phyloP scores from a whole-genome alignment of 768 basidiomycete genomes.

The Ephemerocybe angulata region DNA sequence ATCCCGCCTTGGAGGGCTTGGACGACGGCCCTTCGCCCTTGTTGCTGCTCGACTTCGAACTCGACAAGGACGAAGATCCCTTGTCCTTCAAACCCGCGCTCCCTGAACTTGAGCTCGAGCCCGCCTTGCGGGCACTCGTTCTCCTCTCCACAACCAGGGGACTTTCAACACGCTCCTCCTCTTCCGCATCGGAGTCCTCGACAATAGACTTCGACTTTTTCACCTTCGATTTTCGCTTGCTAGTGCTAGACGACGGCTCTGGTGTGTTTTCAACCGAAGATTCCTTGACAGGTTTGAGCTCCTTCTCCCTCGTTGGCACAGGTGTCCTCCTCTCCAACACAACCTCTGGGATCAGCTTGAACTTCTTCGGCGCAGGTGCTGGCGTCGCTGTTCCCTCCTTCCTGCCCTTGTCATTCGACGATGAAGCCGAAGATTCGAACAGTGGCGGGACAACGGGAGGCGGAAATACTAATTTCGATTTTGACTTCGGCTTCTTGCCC shows the following conservation, averaged over 20 bases:
- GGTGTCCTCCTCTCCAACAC: slow-evolving; percentile 10
- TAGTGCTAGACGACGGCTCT: too few species aligned
- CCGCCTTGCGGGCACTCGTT: too few species aligned
- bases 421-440: not conserved
- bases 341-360: slow-evolving; percentile 15
- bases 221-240: not conserved
- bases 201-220: not conserved
- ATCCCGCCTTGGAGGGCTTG: too few species aligned
- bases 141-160: too few species aligned
- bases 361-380: slow-evolving; percentile 6
- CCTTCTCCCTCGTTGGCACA: not conserved
- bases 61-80: slow-evolving; percentile 35
- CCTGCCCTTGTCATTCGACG: not conserved
- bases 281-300: not conserved
- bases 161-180: not conserved
- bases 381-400: not conserved
- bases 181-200: not conserved
- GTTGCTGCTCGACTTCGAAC: not conserved
- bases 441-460: not conserved
- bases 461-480: not conserved
- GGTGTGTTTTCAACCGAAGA: not conserved
- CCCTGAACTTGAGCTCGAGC: slow-evolving; percentile 27
- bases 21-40: not conserved
- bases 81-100: slow-evolving; percentile 33
- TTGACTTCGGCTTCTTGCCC: not conserved